phyloP scores from a whole-genome alignment of 2,329 filamentous ascomycete species.

The Claviceps monticola region DNA sequence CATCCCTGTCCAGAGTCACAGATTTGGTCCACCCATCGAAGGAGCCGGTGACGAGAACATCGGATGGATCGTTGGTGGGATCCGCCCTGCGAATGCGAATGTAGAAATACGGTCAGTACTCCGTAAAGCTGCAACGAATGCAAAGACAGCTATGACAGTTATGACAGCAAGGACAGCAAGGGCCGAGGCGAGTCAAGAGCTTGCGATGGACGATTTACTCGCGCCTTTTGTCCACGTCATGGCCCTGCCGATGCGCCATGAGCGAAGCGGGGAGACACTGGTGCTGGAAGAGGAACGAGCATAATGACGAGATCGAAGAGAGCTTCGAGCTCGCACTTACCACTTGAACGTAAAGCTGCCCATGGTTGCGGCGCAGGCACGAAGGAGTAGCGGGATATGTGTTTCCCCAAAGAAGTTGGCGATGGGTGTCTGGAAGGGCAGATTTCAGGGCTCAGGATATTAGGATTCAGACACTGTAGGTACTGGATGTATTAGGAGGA shows the following conservation, averaged over 20 bases:
- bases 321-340: conserved; percentile 29
- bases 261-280: background rate
- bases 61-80: conserved; percentile 63
- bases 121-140: no score
- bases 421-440: background rate
- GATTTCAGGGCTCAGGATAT: no score
- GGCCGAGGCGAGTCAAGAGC: background rate
- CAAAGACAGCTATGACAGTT: no score
- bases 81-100: conserved; percentile 51
- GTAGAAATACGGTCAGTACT: conserved; percentile 5
- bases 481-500: no score
- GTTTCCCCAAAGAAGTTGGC: background rate
- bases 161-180: background rate
- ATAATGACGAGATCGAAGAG: background rate
- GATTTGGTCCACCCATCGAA: conserved; percentile 92
- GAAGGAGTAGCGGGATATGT: background rate
- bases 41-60: conserved; percentile 65
- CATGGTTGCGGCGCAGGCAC: conserved; percentile 29
- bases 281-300: no score
- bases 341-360: conserved; percentile 58
- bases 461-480: no score
- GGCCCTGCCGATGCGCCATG: background rate
- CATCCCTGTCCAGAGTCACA: conserved; percentile 66
- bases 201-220: background rate
- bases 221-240: background rate